Evolutionary conservation across 106 monocot species (phyloP).

Genomic region (Xerophyta viscosa): DNA sequence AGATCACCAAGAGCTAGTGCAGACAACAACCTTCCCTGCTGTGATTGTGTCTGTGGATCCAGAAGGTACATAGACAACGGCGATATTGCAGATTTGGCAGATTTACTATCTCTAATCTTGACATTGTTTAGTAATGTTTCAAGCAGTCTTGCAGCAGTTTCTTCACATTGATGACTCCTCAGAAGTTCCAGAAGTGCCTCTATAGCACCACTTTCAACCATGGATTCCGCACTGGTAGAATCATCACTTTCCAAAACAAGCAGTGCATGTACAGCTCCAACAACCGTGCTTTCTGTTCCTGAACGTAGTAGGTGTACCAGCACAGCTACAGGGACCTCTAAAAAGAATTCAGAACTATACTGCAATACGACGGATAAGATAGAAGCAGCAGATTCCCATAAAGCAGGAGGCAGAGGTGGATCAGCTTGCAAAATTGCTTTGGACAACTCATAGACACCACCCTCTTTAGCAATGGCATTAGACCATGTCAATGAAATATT

Average conservation of each 20-base stretch:
- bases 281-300: constrained; percentile 78
- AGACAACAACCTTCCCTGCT: constrained; percentile 81
- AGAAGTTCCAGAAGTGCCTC: constrained; percentile 84
- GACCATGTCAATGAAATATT: constrained; percentile 79
- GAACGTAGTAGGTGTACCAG: constrained; percentile 85
- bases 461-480: constrained; percentile 97
- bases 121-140: constrained; percentile 88
- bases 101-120: constrained; percentile 87
- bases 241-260: constrained; percentile 96
- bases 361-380: constrained; percentile 78
- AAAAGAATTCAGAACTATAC: constrained; percentile 89
- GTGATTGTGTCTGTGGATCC: constrained; percentile 96
- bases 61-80: constrained; percentile 90
- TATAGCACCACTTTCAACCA: constrained; percentile 95
- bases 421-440: constrained; percentile 90
- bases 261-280: constrained; percentile 92
- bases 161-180: constrained; percentile 85
- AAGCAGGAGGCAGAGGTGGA: constrained; percentile 69
- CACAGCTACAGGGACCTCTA: constrained; percentile 95
- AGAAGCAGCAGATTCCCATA: constrained; percentile 97
- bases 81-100: constrained; percentile 80
- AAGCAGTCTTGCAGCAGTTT: constrained; percentile 84
- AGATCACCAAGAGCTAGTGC: constrained; percentile 95
- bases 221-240: constrained; percentile 94
- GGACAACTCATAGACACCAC: constrained; percentile 90